Conservation (phyloP, 306 rosid genomes). For the Medicago arabica region DNA sequence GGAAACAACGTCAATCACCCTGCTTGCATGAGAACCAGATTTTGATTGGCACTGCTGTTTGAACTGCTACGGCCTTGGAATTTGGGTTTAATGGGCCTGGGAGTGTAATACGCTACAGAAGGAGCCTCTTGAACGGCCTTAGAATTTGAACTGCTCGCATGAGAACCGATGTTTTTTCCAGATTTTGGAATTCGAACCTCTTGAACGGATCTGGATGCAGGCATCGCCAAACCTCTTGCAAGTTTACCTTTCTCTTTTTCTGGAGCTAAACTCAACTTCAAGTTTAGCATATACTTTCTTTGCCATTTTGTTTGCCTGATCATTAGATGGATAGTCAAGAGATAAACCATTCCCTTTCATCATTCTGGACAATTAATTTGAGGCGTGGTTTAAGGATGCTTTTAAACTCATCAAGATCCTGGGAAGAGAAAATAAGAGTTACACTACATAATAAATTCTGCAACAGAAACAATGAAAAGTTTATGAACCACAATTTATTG, state of each 20-base stretch:
- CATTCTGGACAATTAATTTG: conserved; percentile 96
- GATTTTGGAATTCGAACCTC: too few species aligned
- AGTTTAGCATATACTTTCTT: conserved; percentile 92
- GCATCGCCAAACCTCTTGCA: conserved; percentile 30
- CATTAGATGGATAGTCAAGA: conserved; percentile 83
- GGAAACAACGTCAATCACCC: too few species aligned
- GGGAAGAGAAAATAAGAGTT: conserved; percentile 44
- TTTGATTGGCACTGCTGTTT: too few species aligned
- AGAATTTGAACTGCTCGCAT: too few species aligned
- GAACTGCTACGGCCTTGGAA: too few species aligned
- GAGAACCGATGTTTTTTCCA: too few species aligned
- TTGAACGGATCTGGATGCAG: too few species aligned
- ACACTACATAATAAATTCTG: conserved; percentile 30
- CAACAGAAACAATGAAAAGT: conserved; percentile 34
- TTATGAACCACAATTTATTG: conserved; percentile 17
- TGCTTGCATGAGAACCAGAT: too few species aligned
- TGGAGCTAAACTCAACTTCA: conserved; percentile 93
- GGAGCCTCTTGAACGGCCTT: too few species aligned
- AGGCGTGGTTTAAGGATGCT: conserved; percentile 97
- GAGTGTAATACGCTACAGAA: too few species aligned
- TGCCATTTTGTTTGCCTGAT: conserved; percentile 82
- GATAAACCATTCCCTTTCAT: conserved; percentile 98
- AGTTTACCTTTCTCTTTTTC: conserved; percentile 91
- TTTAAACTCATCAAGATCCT: conserved; percentile 99
- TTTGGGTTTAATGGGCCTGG: too few species aligned